phyloP scores from a whole-genome alignment of 2,329 filamentous ascomycete species.

The Xylaria sp. region DNA sequence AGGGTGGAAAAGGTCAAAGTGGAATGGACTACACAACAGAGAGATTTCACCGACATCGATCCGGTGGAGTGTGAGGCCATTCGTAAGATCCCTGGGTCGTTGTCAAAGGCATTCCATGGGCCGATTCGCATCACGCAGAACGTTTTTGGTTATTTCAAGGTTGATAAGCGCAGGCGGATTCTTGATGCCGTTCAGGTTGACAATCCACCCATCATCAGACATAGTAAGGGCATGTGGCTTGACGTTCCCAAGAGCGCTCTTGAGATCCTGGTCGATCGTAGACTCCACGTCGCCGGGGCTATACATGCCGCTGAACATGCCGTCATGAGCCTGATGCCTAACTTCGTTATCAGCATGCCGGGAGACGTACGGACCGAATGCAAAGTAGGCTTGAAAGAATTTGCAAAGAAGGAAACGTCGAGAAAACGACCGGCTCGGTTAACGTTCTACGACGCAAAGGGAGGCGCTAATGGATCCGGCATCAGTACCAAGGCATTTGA shows the following conservation, averaged over 20 bases:
- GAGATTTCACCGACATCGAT: slow-evolving; percentile 91
- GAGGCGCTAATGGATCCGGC: slow-evolving; percentile 74
- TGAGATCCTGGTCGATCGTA: slow-evolving; percentile 66
- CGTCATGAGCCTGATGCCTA: slow-evolving; percentile 78
- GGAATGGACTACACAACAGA: slow-evolving; percentile 89
- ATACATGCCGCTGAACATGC: slow-evolving; percentile 96
- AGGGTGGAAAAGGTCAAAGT: slow-evolving; percentile 85
- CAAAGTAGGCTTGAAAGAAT: slow-evolving; percentile 83
- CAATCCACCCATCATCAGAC: slow-evolving; percentile 81
- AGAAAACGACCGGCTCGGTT: slow-evolving; percentile 82
- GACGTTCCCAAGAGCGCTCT: slow-evolving; percentile 78
- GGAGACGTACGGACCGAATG: slow-evolving; percentile 94
- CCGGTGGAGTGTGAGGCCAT: slow-evolving; percentile 88
- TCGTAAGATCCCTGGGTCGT: slow-evolving; percentile 58
- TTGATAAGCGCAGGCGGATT: slow-evolving; percentile 80
- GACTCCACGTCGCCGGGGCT: slow-evolving; percentile 76
- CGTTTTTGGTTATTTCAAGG: slow-evolving; percentile 95
- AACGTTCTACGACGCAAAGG: slow-evolving; percentile 94
- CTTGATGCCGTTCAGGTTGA: slow-evolving; percentile 90
- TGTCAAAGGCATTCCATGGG: slow-evolving; percentile 75
- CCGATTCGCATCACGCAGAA: slow-evolving; percentile 78
- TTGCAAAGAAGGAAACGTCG: slow-evolving; percentile 61
- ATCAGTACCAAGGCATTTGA: slow-evolving; percentile 93
- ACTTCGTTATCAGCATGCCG: slow-evolving; percentile 82
- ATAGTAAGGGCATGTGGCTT: slow-evolving; percentile 90